A percentile compares a stretch with the other conserved stretches of the same genome.
These are phyloP conservation scores for Calonectria pauciramosa DNA, from an alignment of 2,329 filamentous ascomycete species.

Conservation along the genomic window DNA sequence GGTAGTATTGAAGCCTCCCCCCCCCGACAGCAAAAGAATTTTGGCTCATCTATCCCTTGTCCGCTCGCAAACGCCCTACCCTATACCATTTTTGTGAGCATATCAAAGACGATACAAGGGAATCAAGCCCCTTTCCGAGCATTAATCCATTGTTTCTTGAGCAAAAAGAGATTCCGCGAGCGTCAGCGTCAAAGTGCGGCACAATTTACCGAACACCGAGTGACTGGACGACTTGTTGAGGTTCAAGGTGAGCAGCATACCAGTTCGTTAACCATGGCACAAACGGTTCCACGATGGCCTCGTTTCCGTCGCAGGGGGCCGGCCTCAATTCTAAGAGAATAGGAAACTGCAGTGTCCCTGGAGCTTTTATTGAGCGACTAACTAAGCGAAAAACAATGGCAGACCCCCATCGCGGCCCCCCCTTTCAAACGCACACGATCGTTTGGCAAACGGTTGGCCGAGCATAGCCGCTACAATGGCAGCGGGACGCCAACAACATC, in stretches of 20 bases:
- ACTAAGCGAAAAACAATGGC: background rate
- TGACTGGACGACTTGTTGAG: background rate
- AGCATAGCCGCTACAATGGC: background rate
- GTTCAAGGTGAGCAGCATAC: background rate
- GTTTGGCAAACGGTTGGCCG: background rate
- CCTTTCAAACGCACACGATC: background rate
- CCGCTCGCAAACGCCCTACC: background rate
- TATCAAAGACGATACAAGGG: background rate
- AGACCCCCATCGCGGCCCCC: background rate
- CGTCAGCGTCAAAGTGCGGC: too few relatives aligned
- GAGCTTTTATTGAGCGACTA: background rate
- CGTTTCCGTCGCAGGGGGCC: background rate
- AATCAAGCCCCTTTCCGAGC: background rate
- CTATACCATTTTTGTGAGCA: background rate
- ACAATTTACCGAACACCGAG: background rate
- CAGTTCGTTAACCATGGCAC: background rate
- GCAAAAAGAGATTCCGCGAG: background rate
- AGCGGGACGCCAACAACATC: background rate
- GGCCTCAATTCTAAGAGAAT: background rate
- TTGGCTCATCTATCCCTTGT: background rate
- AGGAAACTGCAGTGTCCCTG: background rate
- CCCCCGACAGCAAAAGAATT: background rate
- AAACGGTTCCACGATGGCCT: background rate
- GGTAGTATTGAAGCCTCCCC: background rate
- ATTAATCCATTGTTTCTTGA: background rate